These are phyloP conservation scores for Phyllosticta capitalensis DNA, from an alignment of 2,329 filamentous ascomycete species.

Conservation along the genomic window DNA sequence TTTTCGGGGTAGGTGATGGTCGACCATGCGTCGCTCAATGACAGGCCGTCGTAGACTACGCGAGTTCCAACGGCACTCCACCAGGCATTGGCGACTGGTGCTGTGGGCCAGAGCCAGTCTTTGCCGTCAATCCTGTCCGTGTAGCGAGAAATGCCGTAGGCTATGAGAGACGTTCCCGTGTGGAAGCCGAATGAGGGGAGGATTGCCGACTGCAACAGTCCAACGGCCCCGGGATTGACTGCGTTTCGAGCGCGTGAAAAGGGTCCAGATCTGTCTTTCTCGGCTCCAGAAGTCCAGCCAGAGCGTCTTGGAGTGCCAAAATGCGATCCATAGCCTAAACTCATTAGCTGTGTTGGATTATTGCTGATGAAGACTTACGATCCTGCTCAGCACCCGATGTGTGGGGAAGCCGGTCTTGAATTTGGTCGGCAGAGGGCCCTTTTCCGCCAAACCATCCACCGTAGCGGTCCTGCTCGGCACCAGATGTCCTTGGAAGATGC, in stretches of 20 bases:
- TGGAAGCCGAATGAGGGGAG: slow-evolving; percentile 47
- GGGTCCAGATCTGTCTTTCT: slow-evolving; percentile 8
- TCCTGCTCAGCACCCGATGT: slow-evolving; percentile 8
- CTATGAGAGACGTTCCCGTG: slow-evolving; percentile 41
- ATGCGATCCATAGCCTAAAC: slow-evolving; percentile 1
- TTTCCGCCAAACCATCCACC: slow-evolving; percentile 7
- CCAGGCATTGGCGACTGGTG: slow-evolving; percentile 50
- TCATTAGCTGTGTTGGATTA: not conserved
- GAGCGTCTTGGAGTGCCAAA: not conserved
- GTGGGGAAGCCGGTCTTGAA: not conserved
- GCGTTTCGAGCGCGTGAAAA: slow-evolving; percentile 5
- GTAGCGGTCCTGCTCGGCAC: slow-evolving; percentile 3
- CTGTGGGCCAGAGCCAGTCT: slow-evolving; percentile 50
- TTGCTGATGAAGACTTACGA: not conserved
- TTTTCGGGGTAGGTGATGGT: slow-evolving; percentile 46
- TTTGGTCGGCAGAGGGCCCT: not conserved
- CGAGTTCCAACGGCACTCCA: slow-evolving; percentile 49
- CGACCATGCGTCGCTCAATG: slow-evolving; percentile 37
- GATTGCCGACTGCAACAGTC: slow-evolving; percentile 44
- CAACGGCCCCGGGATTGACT: slow-evolving; percentile 27
- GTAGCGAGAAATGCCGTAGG: slow-evolving; percentile 43
- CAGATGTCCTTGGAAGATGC: not conserved
- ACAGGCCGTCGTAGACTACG: slow-evolving; percentile 38
- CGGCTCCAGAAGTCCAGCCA: slow-evolving; percentile 5
- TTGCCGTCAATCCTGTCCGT: slow-evolving; percentile 51